phyloP scores from a whole-genome alignment of 2,329 filamentous ascomycete genomes.

The Fusarium nelsonii region DNA sequence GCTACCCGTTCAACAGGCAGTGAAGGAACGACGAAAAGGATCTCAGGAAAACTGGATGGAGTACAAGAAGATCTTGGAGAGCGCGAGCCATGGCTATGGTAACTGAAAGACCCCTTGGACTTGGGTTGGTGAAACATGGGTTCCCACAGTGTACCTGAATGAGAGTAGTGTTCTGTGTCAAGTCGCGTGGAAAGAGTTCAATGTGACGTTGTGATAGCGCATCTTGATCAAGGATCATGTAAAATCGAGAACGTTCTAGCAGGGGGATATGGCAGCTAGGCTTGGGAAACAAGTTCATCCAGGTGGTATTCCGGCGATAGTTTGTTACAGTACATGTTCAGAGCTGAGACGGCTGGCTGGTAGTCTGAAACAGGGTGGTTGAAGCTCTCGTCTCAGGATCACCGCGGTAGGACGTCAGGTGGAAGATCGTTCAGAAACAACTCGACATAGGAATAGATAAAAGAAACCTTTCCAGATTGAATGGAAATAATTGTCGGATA shows the following conservation, averaged over 20 bases:
- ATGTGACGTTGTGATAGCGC: slow-evolving; percentile 22
- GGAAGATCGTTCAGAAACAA: slow-evolving; percentile 10
- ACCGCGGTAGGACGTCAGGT: not conserved
- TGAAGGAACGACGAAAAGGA: slow-evolving; percentile 25
- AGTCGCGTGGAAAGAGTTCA: slow-evolving; percentile 12
- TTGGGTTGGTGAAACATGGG: slow-evolving; percentile 33
- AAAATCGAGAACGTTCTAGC: slow-evolving; percentile 29
- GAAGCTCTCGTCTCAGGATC: slow-evolving; percentile 31
- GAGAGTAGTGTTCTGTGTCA: slow-evolving; percentile 26
- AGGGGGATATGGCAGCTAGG: slow-evolving; percentile 11
- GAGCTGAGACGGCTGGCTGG: slow-evolving; percentile 42
- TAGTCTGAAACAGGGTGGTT: slow-evolving; percentile 44
- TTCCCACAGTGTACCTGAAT: slow-evolving; percentile 3
- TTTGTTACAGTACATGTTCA: slow-evolving; percentile 26
- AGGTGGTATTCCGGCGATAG: slow-evolving; percentile 14
- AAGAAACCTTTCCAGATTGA: not conserved
- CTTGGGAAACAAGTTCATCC: slow-evolving; percentile 18
- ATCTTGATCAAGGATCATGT: not conserved
- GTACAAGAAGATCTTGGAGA: slow-evolving; percentile 12
- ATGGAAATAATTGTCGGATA: slow-evolving; percentile 1
- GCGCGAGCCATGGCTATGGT: slow-evolving; percentile 11
- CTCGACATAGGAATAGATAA: slow-evolving; percentile 1
- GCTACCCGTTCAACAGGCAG: slow-evolving; percentile 30
- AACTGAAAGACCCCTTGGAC: slow-evolving; percentile 3
- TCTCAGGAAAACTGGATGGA: slow-evolving; percentile 11